Percentiles rank a stretch among this genome's conserved stretches.
Conservation (phyloP, 805 yeast genomes). For the Kluyveromyces starmeri region DNA sequence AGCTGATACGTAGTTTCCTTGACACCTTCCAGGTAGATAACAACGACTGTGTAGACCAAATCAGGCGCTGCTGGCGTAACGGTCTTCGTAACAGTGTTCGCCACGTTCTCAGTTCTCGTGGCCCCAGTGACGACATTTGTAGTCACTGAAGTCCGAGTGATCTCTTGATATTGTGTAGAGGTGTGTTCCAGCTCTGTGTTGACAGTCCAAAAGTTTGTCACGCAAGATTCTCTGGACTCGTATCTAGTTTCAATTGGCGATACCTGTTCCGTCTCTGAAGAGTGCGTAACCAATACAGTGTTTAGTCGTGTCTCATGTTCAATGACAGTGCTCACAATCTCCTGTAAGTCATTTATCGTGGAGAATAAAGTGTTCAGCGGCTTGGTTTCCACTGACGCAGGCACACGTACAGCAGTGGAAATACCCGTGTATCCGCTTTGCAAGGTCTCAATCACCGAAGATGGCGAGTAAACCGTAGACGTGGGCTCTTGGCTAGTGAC, state of each 20-base stretch:
- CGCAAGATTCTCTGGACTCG: neutral
- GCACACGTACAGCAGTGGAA: neutral
- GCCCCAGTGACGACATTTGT: constrained; percentile 1
- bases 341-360: neutral
- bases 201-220: neutral
- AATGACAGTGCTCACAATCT: neutral
- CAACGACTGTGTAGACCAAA: constrained; percentile 3
- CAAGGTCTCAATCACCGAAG: neutral
- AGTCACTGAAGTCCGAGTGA: neutral
- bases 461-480: neutral
- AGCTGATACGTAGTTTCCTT: neutral
- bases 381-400: neutral
- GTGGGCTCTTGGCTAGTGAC: neutral
- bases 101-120: neutral
- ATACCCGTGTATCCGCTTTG: neutral
- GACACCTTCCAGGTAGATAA: neutral
- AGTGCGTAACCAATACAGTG: neutral
- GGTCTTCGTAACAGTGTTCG: constrained; percentile 1
- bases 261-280: neutral
- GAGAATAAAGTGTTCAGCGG: neutral
- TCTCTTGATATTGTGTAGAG: neutral
- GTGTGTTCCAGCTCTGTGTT: neutral
- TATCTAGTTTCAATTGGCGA: neutral
- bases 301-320: neutral
- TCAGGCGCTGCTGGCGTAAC: constrained; percentile 5